Base-by-base conservation (phyloP, 2,329 filamentous ascomycete species). In the Chlorencoelia australis region DNA sequence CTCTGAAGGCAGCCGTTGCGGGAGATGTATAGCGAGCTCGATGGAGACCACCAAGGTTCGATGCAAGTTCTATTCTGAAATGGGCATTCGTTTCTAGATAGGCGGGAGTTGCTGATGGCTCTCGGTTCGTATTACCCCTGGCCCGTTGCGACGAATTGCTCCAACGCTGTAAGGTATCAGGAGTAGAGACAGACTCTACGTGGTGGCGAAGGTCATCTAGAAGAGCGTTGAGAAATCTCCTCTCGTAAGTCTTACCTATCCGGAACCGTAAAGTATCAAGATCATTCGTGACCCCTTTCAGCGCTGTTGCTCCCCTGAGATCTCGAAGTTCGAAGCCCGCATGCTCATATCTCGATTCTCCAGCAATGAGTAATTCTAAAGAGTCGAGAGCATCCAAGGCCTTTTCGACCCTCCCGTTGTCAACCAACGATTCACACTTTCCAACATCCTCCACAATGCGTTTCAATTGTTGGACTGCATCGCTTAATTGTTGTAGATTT, bases 221-320 rank as follows among this genome's bases (percentile, higher is more conserved):
- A 13, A 98, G 67, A 18, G 83, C 74, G 41, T 78, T 74, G 19
- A 91, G 67, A 51, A 96, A 94, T 29, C 79, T 78, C 2, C 71
- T 65, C 56, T 96, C 88, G 54, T 88, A 96, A 0, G 79, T 83
- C 58, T 82, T 87, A 15, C 91, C 91, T 40, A 95, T 85, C 3
- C 85, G 79, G 45, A 77, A 74, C 40, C 86, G 78, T 31, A 98
- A 63, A 21, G 79, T 74, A 30, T 75, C 69, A 26, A 98, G 69
- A 43, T 94, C 88, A 28, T 78, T 71, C 37, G 79, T 78, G 10
- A 94, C 76, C 0, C 86, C 81, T 53, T 88, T 79, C 11, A 96
- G 66, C 7, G 87, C 88, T 34, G 77, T 80, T 19, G 93, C 74
- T 4, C 74, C 73, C 46, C 85, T 73, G 20, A 96, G 62, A 60